Base-by-base conservation (phyloP, 176 grass and related monocot genomes). In the Chloris gayana region DNA sequence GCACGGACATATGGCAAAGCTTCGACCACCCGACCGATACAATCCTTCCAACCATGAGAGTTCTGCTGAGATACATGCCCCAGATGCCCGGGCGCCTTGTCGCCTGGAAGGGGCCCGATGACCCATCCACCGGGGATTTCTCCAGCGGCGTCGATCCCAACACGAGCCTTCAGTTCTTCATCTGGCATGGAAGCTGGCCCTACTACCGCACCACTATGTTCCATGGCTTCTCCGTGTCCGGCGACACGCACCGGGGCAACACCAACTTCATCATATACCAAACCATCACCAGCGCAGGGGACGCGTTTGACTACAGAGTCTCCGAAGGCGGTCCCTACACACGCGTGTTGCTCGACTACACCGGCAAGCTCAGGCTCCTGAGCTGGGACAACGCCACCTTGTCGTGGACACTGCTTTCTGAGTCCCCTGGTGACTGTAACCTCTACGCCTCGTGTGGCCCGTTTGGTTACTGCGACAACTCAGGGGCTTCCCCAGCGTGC, bases 11-110 rank as follows among this genome's bases (percentile, higher is more conserved):
- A 21, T 89, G 84, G 84, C 73, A 92, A 18, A 92, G 90, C 49
- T 86, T 89, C 5, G 60, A 86, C 27, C 76, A 86, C 41, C 87
- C 80, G 0, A 79, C 69, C 0, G 87, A 93, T 73, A 87, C 87
- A 50, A 3, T 87, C 1, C 18, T 93, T 1, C 84, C 76, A 0
- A 18, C 35, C 10, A 84, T 75, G 84, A 74, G 22, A n/a, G 67
- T 0, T 93, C 4, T 26, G 32, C 0, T 84, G 32, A 75, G 63
- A 34, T 14, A 87, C 2, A 53, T 35, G 39, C 18, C 12, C 26
- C 13, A 17, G 0, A 10, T 13, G 0, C 26, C 34, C 0, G 65
- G 1, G 8, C 53, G 25, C 1, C 41, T 82, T 0, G 9, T 82
- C 25, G 72, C 92, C 11, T 94, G 83, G 77, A 80, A 32, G 41